Evolutionary conservation across 2,329 filamentous ascomycete genomes (phyloP).

Genomic region (Fusarium gaditjirri): DNA sequence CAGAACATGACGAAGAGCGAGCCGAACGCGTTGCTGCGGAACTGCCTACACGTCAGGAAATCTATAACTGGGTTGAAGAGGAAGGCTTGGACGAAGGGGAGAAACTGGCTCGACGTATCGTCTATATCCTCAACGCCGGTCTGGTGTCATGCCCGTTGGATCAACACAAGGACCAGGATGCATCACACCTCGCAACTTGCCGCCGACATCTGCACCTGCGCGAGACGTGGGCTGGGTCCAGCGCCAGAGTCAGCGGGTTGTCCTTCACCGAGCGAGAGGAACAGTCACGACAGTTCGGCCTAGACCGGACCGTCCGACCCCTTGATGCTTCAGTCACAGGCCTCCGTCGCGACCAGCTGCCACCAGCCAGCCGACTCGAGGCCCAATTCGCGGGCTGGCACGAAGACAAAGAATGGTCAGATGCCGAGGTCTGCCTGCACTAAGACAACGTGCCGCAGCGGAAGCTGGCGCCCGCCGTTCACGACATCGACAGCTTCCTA

Average conservation of each 20-base stretch:
- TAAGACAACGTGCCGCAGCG: background rate
- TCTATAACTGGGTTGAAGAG: background rate
- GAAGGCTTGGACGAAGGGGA: background rate
- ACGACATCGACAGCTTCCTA: background rate
- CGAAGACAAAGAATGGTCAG: background rate
- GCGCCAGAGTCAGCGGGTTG: background rate
- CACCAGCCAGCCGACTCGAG: background rate
- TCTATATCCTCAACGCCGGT: background rate
- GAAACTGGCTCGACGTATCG: background rate
- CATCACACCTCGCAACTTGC: background rate
- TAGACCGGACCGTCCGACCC: background rate
- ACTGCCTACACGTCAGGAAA: background rate
- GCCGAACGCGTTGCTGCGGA: background rate
- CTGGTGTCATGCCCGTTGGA: background rate
- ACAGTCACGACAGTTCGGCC: background rate
- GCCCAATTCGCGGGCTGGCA: background rate
- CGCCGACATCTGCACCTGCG: background rate
- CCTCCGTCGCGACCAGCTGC: background rate
- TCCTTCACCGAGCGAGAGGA: background rate
- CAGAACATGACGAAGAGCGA: background rate
- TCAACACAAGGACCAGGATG: background rate
- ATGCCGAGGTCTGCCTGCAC: background rate
- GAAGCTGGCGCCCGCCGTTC: background rate
- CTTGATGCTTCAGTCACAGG: background rate
- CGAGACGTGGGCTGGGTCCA: background rate